A percentile compares a stretch with the other conserved stretches of the same genome.
phyloP scores from a whole-genome alignment of 2,329 filamentous ascomycete genomes.

The Nothopassalora personata region DNA sequence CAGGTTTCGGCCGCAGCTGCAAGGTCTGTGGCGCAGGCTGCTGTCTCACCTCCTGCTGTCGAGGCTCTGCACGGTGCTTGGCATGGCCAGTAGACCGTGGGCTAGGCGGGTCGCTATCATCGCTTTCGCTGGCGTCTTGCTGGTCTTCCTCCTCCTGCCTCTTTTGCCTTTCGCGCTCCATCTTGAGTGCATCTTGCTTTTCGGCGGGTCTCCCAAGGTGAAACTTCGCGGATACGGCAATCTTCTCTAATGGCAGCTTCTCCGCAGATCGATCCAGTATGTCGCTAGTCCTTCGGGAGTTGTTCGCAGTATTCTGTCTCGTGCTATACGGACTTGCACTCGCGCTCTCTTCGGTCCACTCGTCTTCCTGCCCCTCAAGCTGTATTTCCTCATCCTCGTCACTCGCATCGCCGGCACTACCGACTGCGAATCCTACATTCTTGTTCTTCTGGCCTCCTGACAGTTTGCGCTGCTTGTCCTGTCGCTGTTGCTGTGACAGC shows the following conservation, averaged over 20 bases:
- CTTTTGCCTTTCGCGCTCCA: background rate
- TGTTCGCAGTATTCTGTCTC: constrained; percentile 34
- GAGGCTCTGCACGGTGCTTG: background rate
- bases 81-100: background rate
- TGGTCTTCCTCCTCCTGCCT: background rate
- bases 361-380: constrained; percentile 32
- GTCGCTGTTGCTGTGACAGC: constrained; percentile 18
- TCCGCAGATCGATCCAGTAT: constrained; percentile 18
- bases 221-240: background rate
- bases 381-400: constrained; percentile 24
- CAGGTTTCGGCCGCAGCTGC: background rate
- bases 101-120: background rate
- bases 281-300: constrained; percentile 30
- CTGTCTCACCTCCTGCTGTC: background rate
- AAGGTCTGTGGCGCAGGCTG: background rate
- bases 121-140: background rate
- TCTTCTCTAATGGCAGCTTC: constrained; percentile 7
- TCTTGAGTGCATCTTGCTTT: background rate
- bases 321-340: constrained; percentile 35
- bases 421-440: constrained; percentile 33
- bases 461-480: constrained; percentile 10
- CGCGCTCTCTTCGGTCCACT: constrained; percentile 35
- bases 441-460: constrained; percentile 15
- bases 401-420: constrained; percentile 24
- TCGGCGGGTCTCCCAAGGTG: background rate